phyloP scores from a whole-genome alignment of 176 grass and related monocot species.

The Rhipidocladum racemiflorum region DNA sequence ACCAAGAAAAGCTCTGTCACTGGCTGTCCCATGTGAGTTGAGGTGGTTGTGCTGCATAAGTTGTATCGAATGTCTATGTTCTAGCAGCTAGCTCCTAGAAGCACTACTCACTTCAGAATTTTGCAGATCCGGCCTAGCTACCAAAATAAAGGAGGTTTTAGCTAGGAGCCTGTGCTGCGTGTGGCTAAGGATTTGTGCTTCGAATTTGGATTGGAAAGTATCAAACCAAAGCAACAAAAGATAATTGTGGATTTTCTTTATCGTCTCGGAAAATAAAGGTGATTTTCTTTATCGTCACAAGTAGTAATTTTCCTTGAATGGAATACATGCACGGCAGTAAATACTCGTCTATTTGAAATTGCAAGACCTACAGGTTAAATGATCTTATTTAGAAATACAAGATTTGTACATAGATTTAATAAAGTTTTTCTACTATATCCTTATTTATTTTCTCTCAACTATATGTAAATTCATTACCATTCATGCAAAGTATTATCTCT shows the following conservation, averaged over 20 bases:
- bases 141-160: neutral
- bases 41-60: neutral
- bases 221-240: slow-evolving; percentile 29
- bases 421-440: too few species aligned
- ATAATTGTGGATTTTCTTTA: neutral
- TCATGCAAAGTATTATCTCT: too few species aligned
- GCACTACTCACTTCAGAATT: neutral
- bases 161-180: slow-evolving; percentile 14
- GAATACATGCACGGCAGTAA: too few species aligned
- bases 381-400: too few species aligned
- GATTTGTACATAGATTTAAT: too few species aligned
- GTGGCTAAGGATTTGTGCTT: slow-evolving; percentile 40
- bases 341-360: too few species aligned
- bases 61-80: neutral
- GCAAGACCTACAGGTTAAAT: too few species aligned
- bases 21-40: neutral
- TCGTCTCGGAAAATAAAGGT: slow-evolving; percentile 35
- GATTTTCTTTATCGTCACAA: too few species aligned
- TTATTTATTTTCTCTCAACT: too few species aligned
- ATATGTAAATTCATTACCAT: too few species aligned
- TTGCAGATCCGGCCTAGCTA: neutral
- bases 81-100: neutral
- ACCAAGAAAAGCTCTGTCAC: too few species aligned
- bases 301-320: too few species aligned
- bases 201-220: slow-evolving; percentile 29